These are phyloP conservation scores for Gossypium rotundifolium DNA, from an alignment of 345 rosid species.

Conservation along the genomic window DNA sequence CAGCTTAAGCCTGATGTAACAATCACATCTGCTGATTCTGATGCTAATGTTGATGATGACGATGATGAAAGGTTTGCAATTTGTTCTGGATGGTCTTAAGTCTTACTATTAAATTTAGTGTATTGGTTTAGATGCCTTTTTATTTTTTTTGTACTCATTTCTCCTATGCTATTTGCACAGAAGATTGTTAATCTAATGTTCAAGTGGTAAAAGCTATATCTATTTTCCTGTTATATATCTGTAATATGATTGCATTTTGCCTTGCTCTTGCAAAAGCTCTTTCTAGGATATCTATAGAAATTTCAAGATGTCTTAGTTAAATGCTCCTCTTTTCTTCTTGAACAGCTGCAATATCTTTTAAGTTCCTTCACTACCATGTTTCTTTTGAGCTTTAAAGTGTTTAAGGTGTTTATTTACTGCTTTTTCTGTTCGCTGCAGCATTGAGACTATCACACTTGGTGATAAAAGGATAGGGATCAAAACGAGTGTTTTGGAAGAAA, in stretches of 20 bases:
- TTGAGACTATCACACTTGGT: slow-evolving; percentile 74
- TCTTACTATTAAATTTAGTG: background rate
- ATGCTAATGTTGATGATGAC: slow-evolving; percentile 52
- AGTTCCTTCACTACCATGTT: background rate
- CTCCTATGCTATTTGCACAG: background rate
- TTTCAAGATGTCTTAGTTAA: background rate
- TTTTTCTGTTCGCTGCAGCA: slow-evolving; percentile 28
- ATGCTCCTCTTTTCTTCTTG: slow-evolving; percentile 6
- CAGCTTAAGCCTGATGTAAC: slow-evolving; percentile 72
- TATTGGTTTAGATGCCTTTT: background rate
- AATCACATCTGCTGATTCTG: slow-evolving; percentile 68
- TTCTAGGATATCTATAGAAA: background rate
- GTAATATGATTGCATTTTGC: background rate
- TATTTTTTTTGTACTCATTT: background rate
- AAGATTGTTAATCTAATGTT: background rate
- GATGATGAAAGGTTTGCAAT: slow-evolving; percentile 57
- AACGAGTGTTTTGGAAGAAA: slow-evolving; percentile 96
- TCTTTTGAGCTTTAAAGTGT: background rate
- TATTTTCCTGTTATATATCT: background rate
- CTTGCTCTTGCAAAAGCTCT: background rate
- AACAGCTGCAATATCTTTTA: background rate
- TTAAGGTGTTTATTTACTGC: slow-evolving; percentile 1
- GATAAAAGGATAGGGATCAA: slow-evolving; percentile 79
- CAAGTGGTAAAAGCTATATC: background rate
- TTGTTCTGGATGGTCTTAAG: background rate